Conservation (phyloP, 208 protist species). For the Acanthamoeba divionensis region DNA sequence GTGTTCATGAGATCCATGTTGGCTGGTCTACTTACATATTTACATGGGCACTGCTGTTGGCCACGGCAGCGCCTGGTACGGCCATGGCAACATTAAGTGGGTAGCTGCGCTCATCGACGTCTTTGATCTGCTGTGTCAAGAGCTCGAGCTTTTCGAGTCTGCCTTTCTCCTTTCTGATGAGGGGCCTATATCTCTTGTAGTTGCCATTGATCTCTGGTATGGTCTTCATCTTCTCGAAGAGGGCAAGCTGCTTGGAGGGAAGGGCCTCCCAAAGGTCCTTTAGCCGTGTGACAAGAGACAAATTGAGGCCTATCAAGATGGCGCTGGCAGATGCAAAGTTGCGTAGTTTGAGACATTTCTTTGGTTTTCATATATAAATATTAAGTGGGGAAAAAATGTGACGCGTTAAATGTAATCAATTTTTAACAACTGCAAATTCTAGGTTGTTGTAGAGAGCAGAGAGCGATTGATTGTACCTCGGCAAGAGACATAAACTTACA, state of each 20-base stretch:
- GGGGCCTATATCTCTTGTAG: neutral
- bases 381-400: too few relatives aligned
- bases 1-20: too few relatives aligned
- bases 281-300: neutral
- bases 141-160: neutral
- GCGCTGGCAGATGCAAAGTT: neutral
- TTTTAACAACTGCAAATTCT: too few relatives aligned
- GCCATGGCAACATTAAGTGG: too few relatives aligned
- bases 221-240: constrained; percentile 3
- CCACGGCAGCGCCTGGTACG: too few relatives aligned
- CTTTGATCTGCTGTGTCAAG: neutral
- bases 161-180: neutral
- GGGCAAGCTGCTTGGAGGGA: constrained; percentile 16
- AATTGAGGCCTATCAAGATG: neutral
- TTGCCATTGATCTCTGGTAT: neutral
- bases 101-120: too few relatives aligned
- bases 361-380: too few relatives aligned
- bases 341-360: neutral
- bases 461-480: neutral
- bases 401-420: too few relatives aligned
- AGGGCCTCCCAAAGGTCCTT: neutral
- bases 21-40: too few relatives aligned
- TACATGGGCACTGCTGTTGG: too few relatives aligned
- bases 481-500: neutral
- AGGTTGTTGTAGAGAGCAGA: neutral